These are phyloP conservation scores for Castanea crenata DNA, from an alignment of 306 rosid genomes.

Conservation along the genomic window DNA sequence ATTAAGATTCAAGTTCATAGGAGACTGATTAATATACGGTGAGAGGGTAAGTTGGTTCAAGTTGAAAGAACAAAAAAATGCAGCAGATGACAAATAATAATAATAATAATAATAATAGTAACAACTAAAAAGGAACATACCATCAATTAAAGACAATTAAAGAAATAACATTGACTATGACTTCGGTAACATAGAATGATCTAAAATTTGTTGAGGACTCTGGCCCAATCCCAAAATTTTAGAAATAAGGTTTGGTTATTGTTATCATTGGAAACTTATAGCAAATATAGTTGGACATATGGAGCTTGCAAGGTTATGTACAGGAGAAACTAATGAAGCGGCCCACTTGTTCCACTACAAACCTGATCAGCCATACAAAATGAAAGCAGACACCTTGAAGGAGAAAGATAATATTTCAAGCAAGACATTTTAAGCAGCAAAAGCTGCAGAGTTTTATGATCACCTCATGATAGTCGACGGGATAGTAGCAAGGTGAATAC, in stretches of 20 bases:
- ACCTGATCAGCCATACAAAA: constrained; percentile 14
- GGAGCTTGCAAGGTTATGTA: constrained; percentile 24
- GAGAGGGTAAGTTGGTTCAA: no score
- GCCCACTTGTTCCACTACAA: constrained; percentile 18
- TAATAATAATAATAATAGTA: no score
- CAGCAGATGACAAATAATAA: background rate
- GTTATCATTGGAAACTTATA: no score
- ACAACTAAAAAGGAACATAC: no score
- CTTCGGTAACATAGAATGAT: no score
- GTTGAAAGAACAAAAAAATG: background rate
- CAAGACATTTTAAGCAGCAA: constrained; percentile 19
- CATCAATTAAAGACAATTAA: no score
- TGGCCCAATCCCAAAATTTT: no score
- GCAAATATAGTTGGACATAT: background rate
- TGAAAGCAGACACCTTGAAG: constrained; percentile 9
- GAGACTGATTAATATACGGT: no score
- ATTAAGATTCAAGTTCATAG: no score
- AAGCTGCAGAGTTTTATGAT: constrained; percentile 19
- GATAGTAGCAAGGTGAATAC: constrained; percentile 23
- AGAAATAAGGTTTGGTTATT: no score
- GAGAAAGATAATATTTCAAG: constrained; percentile 3
- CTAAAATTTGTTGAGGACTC: no score
- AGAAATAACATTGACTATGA: no score
- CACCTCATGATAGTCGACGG: constrained; percentile 25
- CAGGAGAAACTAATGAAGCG: constrained; percentile 12